phyloP scores from a whole-genome alignment of 495 filamentous ascomycete species.

The Penicillium verhagenii region DNA sequence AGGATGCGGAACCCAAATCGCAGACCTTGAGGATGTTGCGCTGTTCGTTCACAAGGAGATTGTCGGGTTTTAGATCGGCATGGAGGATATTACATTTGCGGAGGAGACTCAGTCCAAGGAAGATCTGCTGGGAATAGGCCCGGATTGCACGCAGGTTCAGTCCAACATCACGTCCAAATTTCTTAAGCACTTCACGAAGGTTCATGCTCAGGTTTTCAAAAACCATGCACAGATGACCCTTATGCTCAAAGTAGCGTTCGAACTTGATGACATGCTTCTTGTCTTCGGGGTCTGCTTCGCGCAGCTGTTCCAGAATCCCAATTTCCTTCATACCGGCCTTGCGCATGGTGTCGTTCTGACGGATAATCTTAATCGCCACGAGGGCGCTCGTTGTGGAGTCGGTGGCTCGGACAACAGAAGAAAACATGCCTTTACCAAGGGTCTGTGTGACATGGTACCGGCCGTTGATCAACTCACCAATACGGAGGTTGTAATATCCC shows the following conservation, averaged over 20 bases:
- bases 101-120: conserved; percentile 79
- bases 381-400: conserved; percentile 69
- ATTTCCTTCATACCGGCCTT: conserved; percentile 96
- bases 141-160: conserved; percentile 84
- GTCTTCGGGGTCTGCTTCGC: conserved; percentile 78
- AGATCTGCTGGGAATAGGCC: conserved; percentile 91
- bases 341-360: conserved; percentile 88
- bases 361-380: conserved; percentile 91
- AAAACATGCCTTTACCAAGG: conserved; percentile 95
- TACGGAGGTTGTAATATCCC: conserved; percentile 90
- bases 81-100: conserved; percentile 91
- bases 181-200: conserved; percentile 91
- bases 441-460: conserved; percentile 84
- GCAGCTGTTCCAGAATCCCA: conserved; percentile 81
- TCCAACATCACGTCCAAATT: conserved; percentile 90
- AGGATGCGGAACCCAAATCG: conserved; percentile 90
- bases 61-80: conserved; percentile 96
- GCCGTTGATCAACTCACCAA: conserved; percentile 83
- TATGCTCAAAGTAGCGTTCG: conserved; percentile 86
- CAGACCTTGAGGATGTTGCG: conserved; percentile 89
- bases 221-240: conserved; percentile 91
- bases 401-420: conserved; percentile 86
- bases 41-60: conserved; percentile 85
- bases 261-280: conserved; percentile 91
- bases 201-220: conserved; percentile 95